Conservation (phyloP, 2,329 filamentous ascomycete species). For the Macrophomina pseudophaseolina region DNA sequence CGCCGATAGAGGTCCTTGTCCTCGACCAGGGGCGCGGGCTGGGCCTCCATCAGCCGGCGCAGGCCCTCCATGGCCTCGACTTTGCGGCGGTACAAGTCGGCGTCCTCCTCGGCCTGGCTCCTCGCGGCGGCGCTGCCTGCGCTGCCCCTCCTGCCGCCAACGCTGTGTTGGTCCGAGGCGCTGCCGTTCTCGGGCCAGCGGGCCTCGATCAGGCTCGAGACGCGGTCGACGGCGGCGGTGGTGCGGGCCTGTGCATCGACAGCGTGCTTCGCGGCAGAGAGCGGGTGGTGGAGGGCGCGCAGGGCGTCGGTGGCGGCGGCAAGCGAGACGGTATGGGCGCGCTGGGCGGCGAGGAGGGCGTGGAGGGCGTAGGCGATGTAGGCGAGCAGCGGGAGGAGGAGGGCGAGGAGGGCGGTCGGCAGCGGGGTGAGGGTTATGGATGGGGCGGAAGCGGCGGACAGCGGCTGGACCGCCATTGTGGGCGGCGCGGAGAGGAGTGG, state of each 20-base stretch:
- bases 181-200: neutral
- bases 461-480: constrained; percentile 17
- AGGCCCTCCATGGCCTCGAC: constrained; percentile 27
- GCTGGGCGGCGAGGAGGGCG: constrained; percentile 23
- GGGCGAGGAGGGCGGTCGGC: neutral
- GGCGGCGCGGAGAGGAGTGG: neutral
- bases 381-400: constrained; percentile 6
- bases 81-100: constrained; percentile 23
- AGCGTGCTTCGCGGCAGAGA: neutral
- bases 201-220: neutral
- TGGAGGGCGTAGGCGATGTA: constrained; percentile 16
- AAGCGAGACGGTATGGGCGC: constrained; percentile 25
- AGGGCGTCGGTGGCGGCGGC: constrained; percentile 34
- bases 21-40: constrained; percentile 16
- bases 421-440: constrained; percentile 11
- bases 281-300: neutral
- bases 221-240: neutral
- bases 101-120: constrained; percentile 1
- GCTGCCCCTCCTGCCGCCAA: neutral
- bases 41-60: constrained; percentile 13
- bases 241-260: neutral
- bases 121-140: neutral
- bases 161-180: neutral
- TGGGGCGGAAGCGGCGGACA: constrained; percentile 28
- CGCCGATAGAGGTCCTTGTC: constrained; percentile 18